These are phyloP conservation scores for Erodium chrysanthum DNA, from an alignment of 441 rosid species.

Conservation along the genomic window DNA sequence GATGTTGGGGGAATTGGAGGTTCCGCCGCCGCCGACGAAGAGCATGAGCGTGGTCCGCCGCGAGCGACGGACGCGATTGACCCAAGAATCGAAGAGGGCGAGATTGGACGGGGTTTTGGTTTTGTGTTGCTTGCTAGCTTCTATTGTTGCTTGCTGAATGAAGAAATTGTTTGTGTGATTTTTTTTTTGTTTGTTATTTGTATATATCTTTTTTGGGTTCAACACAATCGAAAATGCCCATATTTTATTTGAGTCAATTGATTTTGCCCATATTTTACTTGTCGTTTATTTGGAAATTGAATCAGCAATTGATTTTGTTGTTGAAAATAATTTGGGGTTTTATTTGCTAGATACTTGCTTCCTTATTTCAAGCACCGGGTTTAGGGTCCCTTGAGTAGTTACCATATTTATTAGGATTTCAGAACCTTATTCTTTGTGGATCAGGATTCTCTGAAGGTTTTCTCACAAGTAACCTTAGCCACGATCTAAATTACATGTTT, in stretches of 20 bases:
- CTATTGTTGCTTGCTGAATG: background rate
- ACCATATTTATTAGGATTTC: no score
- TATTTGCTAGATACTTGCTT: background rate
- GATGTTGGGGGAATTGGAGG: conserved; percentile 47
- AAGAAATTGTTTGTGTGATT: background rate
- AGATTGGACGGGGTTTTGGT: conserved; percentile 53
- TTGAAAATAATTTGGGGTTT: background rate
- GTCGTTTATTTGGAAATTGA: background rate
- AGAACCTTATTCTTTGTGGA: background rate
- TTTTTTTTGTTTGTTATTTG: background rate
- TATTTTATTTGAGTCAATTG: background rate
- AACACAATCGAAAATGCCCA: background rate
- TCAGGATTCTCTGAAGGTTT: background rate
- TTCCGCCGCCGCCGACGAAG: conserved; percentile 83
- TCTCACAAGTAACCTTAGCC: background rate
- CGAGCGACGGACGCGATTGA: conserved; percentile 47
- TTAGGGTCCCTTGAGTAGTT: background rate
- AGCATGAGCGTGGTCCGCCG: conserved; percentile 50
- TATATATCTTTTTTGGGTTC: background rate
- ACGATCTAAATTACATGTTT: background rate
- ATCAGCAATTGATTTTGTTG: background rate
- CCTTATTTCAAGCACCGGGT: background rate
- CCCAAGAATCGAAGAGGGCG: conserved; percentile 52
- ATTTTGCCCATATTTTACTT: no score
- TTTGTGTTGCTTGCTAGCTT: no score